Evolutionary conservation across 345 rosid genomes (phyloP).

Genomic region (Dovyalis caffra): DNA sequence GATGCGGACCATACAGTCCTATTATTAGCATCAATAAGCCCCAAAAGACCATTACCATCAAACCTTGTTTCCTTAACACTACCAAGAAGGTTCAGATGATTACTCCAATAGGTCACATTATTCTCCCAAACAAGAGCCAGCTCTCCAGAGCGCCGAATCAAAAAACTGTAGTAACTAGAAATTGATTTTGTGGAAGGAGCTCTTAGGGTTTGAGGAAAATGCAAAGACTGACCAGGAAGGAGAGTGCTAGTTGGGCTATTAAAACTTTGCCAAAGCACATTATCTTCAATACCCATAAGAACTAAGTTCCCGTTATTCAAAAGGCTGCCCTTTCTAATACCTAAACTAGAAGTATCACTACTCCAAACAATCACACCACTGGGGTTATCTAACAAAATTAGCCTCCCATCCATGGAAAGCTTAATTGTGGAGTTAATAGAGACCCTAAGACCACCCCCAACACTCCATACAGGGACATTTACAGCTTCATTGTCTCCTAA

Average conservation of each 20-base stretch:
- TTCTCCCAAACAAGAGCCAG: conserved; percentile 43
- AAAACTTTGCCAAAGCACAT: conserved; percentile 40
- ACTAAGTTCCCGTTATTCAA: conserved; percentile 37
- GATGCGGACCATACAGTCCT: conserved; percentile 9
- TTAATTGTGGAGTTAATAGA: conserved; percentile 35
- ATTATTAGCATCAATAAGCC: conserved; percentile 21
- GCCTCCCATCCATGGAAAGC: conserved; percentile 38
- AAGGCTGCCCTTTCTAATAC: conserved; percentile 37
- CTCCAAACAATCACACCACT: conserved; percentile 36
- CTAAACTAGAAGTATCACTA: conserved; percentile 32
- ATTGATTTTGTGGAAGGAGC: conserved; percentile 34
- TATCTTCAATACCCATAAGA: conserved; percentile 28
- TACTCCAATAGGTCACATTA: conserved; percentile 42
- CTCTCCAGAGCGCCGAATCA: conserved; percentile 32
- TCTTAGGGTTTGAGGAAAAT: conserved; percentile 35
- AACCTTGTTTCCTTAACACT: conserved; percentile 30
- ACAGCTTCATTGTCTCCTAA: conserved; percentile 28
- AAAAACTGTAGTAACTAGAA: conserved; percentile 36
- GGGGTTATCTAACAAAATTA: conserved; percentile 35
- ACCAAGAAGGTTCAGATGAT: conserved; percentile 25
- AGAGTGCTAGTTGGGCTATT: conserved; percentile 35
- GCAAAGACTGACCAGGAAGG: conserved; percentile 42
- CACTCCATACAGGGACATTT: conserved; percentile 38
- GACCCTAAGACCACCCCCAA: conserved; percentile 38
- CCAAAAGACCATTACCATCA: conserved; percentile 29